phyloP scores from a whole-genome alignment of 2,329 filamentous ascomycete species.

The Exophiala spinifera region DNA sequence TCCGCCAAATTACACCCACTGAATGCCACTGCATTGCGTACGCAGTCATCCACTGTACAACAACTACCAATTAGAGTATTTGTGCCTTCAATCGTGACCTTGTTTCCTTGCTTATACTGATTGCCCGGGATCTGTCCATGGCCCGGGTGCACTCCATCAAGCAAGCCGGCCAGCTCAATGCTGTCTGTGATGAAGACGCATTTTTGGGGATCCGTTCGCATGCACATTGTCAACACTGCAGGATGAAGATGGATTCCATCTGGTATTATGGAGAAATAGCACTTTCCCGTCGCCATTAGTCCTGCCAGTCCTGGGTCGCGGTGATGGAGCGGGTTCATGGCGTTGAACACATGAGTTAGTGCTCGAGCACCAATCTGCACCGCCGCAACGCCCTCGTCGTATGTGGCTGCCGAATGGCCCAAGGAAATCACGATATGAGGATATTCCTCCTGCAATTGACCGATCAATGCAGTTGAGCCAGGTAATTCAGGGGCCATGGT shows the following conservation, averaged over 20 bases:
- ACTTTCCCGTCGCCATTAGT: slow-evolving; percentile 35
- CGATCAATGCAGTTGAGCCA: slow-evolving; percentile 41
- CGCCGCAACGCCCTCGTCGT: slow-evolving; percentile 45
- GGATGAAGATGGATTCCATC: slow-evolving; percentile 56
- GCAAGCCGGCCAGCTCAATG: slow-evolving; percentile 53
- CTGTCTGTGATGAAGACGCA: slow-evolving; percentile 54
- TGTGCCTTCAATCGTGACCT: slow-evolving; percentile 51
- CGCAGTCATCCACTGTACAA: slow-evolving; percentile 50
- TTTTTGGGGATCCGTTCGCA: slow-evolving; percentile 45
- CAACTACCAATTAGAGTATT: slow-evolving; percentile 55
- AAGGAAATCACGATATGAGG: slow-evolving; percentile 47
- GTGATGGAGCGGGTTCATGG: slow-evolving; percentile 52
- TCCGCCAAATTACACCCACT: slow-evolving; percentile 47
- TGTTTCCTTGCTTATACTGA: slow-evolving; percentile 49
- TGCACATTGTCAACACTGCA: slow-evolving; percentile 47
- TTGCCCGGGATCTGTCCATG: slow-evolving; percentile 51
- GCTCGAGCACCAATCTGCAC: slow-evolving; percentile 49
- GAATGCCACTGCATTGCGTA: slow-evolving; percentile 45
- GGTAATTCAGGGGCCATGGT: slow-evolving; percentile 55
- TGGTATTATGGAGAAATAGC: slow-evolving; percentile 53
- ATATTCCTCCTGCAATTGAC: slow-evolving; percentile 36
- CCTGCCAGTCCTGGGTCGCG: slow-evolving; percentile 53
- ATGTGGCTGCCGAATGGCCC: slow-evolving; percentile 52
- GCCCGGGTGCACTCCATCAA: slow-evolving; percentile 51
- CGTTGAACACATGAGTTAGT: slow-evolving; percentile 56